Base-by-base conservation (phyloP, 2,329 filamentous ascomycete genomes). In the Ceratocystis papillata region DNA sequence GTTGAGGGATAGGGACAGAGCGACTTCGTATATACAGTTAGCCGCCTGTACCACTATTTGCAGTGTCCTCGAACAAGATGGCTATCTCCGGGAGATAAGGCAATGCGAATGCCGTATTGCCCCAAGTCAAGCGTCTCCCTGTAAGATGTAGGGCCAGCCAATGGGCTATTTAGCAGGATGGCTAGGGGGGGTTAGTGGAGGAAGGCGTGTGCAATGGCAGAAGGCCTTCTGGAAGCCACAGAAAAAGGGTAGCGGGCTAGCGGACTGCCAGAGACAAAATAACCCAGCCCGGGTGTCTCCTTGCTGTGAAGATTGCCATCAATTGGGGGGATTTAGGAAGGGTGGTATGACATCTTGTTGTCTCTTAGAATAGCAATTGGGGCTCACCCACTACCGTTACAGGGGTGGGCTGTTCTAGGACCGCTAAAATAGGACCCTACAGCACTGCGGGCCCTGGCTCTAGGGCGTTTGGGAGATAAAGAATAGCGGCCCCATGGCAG, bases 21-120 rank as follows among this genome's bases (percentile, higher is more conserved):
- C 10, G 22, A 12, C 37, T 41, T 12, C 10, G 37, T 41, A 41
- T 12, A 5, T 41, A 12, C n/a, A 33, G 53, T 15, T 57, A 57
- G 53, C 53, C 53, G 53, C 53, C 53, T 57, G 53, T 57, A 57
- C 25, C 53, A 57, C 53, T 50, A 25, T 25, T 57, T 57, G 53
- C 15, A 15, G 53, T 57, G 25, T 20, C n/a, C 22, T 12, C 10
- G 4, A 57, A 5, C 10, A 28, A 33, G 22, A 57, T 30, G 25
- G 53, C 12, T 6, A 57, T 57, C 17, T 57, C 25, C 53, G 28
- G 5, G 10, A 33, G 53, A 57, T 57, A 33, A 30, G 37, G 53
- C 25, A 28, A n/a, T 8, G 28, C 25, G 8, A n/a, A 57, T 33
- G 30, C 46, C 46, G n/a, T n/a, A 50, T 50, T 50, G 46, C n/a